These are phyloP conservation scores for Astragalus glycyphyllos DNA, from an alignment of 306 rosid genomes.

Conservation along the genomic window DNA sequence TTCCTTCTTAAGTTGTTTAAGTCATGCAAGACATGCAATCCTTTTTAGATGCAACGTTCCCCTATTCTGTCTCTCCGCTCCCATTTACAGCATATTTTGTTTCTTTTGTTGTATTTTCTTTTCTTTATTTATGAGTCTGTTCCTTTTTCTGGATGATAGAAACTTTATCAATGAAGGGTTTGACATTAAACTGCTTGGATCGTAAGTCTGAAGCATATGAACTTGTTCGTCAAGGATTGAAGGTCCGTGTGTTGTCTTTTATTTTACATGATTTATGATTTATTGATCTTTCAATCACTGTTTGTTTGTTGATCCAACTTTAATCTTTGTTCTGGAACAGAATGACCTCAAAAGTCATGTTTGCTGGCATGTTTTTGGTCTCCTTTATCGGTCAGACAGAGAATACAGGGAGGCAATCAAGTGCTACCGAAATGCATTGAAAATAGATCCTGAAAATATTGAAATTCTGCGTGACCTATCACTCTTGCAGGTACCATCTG, in stretches of 20 bases:
- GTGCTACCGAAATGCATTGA: slow-evolving; percentile 93
- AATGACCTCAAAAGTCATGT: slow-evolving; percentile 99
- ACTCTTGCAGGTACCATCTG: slow-evolving; percentile 76
- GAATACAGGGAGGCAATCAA: slow-evolving; percentile 98
- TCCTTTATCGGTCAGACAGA: slow-evolving; percentile 96
- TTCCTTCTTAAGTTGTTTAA: slow-evolving; percentile 23
- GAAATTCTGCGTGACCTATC: slow-evolving; percentile 94
- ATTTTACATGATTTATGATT: background rate
- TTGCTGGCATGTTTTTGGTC: slow-evolving; percentile 99
- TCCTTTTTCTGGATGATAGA: slow-evolving; percentile 59
- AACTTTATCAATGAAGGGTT: slow-evolving; percentile 98
- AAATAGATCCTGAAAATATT: slow-evolving; percentile 95
- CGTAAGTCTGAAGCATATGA: slow-evolving; percentile 98
- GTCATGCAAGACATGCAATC: slow-evolving; percentile 18
- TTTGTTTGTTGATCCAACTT: slow-evolving; percentile 33
- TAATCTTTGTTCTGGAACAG: slow-evolving; percentile 60
- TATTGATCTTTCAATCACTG: slow-evolving; percentile 20
- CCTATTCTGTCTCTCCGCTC: slow-evolving; percentile 3
- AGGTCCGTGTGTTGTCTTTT: slow-evolving; percentile 60
- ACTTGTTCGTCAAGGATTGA: slow-evolving; percentile 91
- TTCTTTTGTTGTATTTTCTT: background rate
- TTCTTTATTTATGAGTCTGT: slow-evolving; percentile 23
- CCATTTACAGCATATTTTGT: slow-evolving; percentile 19
- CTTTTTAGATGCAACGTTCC: background rate
- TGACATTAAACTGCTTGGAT: slow-evolving; percentile 97